Conservation (phyloP, 1,284 basidiomycete genomes). For the Rhodotorula sp. region DNA sequence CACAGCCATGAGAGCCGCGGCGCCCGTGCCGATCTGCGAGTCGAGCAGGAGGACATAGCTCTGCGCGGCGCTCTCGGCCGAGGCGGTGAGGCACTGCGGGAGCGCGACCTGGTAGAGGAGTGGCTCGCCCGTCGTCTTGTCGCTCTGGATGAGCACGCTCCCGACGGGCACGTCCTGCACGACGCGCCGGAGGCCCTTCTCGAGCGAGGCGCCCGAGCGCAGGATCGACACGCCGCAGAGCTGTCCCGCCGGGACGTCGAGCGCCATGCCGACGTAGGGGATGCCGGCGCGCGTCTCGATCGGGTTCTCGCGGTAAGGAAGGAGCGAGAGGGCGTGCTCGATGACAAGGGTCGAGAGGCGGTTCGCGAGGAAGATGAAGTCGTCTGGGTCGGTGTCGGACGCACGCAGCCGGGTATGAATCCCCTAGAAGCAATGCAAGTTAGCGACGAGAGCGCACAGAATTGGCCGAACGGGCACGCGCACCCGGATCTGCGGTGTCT, state of each 20-base stretch:
- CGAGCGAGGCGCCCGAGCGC: slow-evolving; percentile 84
- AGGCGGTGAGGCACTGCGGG: slow-evolving; percentile 66
- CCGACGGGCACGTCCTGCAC: slow-evolving; percentile 85
- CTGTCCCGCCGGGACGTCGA: slow-evolving; percentile 60
- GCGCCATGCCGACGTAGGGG: slow-evolving; percentile 63
- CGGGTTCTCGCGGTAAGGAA: slow-evolving; percentile 68
- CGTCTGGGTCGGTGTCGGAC: slow-evolving; percentile 64
- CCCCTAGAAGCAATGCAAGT: slow-evolving; percentile 58
- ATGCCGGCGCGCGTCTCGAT: slow-evolving; percentile 70
- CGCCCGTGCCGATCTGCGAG: slow-evolving; percentile 93
- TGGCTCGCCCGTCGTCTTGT: slow-evolving; percentile 80
- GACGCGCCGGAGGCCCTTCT: slow-evolving; percentile 84
- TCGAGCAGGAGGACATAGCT: slow-evolving; percentile 89
- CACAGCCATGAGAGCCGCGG: slow-evolving; percentile 93
- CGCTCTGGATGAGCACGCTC: slow-evolving; percentile 83
- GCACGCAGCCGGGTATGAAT: slow-evolving; percentile 55
- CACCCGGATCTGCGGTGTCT: slow-evolving; percentile 79
- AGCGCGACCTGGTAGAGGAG: slow-evolving; percentile 79
- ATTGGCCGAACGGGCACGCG: slow-evolving; percentile 22
- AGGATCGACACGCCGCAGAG: slow-evolving; percentile 82
- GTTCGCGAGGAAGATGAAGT: slow-evolving; percentile 88
- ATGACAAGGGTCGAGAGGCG: slow-evolving; percentile 79
- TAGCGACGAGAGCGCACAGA: neutral
- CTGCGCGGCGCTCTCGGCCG: slow-evolving; percentile 63
- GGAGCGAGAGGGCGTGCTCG: slow-evolving; percentile 76